These are phyloP conservation scores for Trypanosoma melophagium DNA, from an alignment of 208 protist genomes.

Conservation along the genomic window DNA sequence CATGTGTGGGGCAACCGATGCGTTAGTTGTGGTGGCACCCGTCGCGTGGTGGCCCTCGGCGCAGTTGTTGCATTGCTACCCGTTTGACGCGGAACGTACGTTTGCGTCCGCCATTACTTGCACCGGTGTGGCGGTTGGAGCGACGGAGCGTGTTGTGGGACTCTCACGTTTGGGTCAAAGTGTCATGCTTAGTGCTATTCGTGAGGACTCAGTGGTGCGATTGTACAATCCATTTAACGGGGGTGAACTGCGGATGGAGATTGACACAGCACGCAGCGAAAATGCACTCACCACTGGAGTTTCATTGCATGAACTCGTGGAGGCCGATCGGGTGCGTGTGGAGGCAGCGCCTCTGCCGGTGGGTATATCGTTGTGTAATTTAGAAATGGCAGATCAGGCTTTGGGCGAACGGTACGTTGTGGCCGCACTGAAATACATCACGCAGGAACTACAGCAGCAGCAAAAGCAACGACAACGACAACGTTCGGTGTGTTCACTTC, in stretches of 20 bases:
- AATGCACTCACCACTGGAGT: conserved; percentile 3
- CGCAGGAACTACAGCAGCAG: not conserved
- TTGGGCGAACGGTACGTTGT: conserved; percentile 11
- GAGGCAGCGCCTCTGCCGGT: conserved; percentile 3
- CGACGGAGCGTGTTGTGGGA: conserved; percentile 19
- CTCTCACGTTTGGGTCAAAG: conserved; percentile 65
- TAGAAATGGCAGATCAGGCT: not conserved
- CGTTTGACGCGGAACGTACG: conserved; percentile 34
- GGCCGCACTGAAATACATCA: conserved; percentile 9
- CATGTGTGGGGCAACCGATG: conserved; percentile 36
- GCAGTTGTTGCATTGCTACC: conserved; percentile 37
- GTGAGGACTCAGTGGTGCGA: conserved; percentile 16
- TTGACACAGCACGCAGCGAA: not conserved
- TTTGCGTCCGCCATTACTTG: conserved; percentile 53
- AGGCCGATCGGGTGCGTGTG: conserved; percentile 16
- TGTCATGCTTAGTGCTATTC: conserved; percentile 43
- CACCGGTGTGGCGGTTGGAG: conserved; percentile 21
- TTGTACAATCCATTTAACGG: conserved; percentile 50
- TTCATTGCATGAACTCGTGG: conserved; percentile 18
- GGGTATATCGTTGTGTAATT: conserved; percentile 1
- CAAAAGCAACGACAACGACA: not conserved
- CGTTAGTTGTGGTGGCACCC: conserved; percentile 49
- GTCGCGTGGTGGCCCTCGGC: conserved; percentile 73
- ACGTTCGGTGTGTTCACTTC: conserved; percentile 17
- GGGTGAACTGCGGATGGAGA: not conserved